These are phyloP conservation scores for Perkinsus olseni DNA, from an alignment of 169 alveolate genomes.

Conservation along the genomic window DNA sequence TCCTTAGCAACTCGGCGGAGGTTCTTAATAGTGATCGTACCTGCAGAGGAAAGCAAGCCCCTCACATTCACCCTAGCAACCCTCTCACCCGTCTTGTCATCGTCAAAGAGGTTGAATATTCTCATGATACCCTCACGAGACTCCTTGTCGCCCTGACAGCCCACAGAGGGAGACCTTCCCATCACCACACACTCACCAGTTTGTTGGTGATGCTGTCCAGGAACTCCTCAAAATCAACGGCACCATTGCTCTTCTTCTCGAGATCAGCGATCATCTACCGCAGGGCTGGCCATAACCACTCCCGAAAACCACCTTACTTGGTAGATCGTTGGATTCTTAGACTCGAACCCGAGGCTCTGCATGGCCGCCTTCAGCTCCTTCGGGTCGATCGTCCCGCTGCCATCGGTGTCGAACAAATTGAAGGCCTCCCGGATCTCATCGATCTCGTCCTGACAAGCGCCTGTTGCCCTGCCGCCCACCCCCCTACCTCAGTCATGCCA, in stretches of 20 bases:
- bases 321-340: slow-evolving; percentile 94
- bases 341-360: slow-evolving; percentile 98
- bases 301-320: slow-evolving; percentile 28
- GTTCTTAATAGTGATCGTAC: slow-evolving; percentile 84
- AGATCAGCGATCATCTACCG: slow-evolving; percentile 88
- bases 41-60: slow-evolving; percentile 12
- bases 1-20: slow-evolving; percentile 96
- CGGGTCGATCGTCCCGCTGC: slow-evolving; percentile 96
- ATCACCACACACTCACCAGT: slow-evolving; percentile 39
- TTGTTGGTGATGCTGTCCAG: slow-evolving; percentile 94
- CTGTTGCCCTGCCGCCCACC: no score
- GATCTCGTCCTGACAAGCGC: slow-evolving; percentile 92
- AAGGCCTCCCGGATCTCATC: slow-evolving; percentile 97
- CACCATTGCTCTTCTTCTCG: slow-evolving; percentile 89
- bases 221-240: slow-evolving; percentile 93
- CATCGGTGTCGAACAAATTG: slow-evolving; percentile 96
- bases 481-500: slow-evolving; percentile 24
- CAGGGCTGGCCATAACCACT: background rate
- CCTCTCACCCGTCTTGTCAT: slow-evolving; percentile 78
- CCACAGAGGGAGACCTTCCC: background rate
- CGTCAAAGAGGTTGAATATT: slow-evolving; percentile 93
- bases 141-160: slow-evolving; percentile 85
- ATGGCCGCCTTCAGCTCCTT: slow-evolving; percentile 97
- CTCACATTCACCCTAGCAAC: no score
- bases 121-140: slow-evolving; percentile 93